These are phyloP conservation scores for Castanea sativa DNA, from an alignment of 306 rosid genomes.

Conservation along the genomic window DNA sequence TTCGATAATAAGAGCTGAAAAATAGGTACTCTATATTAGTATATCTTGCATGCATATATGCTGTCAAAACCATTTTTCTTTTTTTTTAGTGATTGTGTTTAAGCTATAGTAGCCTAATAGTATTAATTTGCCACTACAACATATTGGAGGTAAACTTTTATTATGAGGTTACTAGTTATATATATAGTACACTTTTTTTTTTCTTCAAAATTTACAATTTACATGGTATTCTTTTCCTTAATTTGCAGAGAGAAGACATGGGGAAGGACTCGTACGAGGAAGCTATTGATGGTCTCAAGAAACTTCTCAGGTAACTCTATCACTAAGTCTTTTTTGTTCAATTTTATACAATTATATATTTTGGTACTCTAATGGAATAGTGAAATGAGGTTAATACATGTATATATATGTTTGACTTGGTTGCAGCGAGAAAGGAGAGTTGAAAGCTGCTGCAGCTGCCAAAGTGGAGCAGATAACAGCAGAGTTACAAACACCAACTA, in stretches of 20 bases:
- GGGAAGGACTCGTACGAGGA: conserved; percentile 76
- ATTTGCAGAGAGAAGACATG: conserved; percentile 69
- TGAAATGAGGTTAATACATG: no score
- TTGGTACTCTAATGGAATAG: no score
- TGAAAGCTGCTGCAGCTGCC: conserved; percentile 66
- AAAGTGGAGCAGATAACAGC: conserved; percentile 84
- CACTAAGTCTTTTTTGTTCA: neutral
- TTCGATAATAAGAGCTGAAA: neutral
- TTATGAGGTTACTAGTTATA: neutral
- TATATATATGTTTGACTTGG: neutral
- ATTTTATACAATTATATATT: no score
- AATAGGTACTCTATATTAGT: neutral
- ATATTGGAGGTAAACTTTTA: no score
- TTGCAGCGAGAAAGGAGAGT: conserved; percentile 64
- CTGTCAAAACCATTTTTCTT: neutral
- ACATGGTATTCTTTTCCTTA: neutral
- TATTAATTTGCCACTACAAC: no score
- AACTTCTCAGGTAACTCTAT: conserved; percentile 60
- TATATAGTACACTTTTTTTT: no score
- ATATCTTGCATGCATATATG: neutral
- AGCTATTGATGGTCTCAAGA: conserved; percentile 79
- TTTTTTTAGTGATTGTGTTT: no score
- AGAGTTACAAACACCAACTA: conserved; percentile 32
- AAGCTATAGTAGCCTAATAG: no score
- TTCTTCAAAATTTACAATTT: neutral